Conservation (phyloP, 371 early-diverging fungal species). For the Mortierella sp. region DNA sequence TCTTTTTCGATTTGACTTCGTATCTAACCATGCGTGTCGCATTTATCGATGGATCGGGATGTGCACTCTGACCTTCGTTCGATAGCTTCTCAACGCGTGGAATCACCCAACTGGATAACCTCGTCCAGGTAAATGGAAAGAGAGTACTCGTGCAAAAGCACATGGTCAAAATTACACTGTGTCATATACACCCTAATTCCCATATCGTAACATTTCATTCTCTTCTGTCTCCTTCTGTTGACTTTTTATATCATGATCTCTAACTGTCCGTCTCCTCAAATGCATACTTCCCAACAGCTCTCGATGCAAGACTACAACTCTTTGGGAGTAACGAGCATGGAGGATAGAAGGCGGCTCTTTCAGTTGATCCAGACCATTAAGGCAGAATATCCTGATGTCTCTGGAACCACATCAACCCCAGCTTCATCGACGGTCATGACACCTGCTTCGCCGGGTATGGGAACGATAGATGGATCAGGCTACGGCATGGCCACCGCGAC, state of each 20-base stretch:
- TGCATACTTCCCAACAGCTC: constrained; percentile 60
- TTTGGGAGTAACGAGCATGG: constrained; percentile 83
- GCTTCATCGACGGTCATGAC: constrained; percentile 22
- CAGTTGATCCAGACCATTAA: constrained; percentile 75
- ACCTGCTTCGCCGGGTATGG: constrained; percentile 25
- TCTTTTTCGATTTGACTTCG: not conserved
- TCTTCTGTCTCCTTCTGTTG: not conserved
- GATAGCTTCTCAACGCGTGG: constrained; percentile 69
- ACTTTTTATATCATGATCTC: not conserved
- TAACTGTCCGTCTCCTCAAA: constrained; percentile 3
- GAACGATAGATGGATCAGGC: constrained; percentile 9
- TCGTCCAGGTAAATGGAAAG: constrained; percentile 62
- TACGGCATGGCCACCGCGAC: constrained; percentile 25
- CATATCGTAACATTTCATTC: constrained; percentile 1
- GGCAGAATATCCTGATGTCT: constrained; percentile 31
- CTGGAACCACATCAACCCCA: constrained; percentile 17
- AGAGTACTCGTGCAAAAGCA: not conserved
- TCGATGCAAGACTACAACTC: constrained; percentile 88
- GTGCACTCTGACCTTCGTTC: not conserved
- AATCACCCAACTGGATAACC: constrained; percentile 69
- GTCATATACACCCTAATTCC: not conserved
- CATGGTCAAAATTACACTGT: constrained; percentile 5
- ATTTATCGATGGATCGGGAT: not conserved
- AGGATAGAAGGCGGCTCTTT: constrained; percentile 84
- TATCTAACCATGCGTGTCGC: not conserved